Evolutionary conservation across 2,329 filamentous ascomycete species (phyloP).

Genomic region (Plenodomus biglobosus): DNA sequence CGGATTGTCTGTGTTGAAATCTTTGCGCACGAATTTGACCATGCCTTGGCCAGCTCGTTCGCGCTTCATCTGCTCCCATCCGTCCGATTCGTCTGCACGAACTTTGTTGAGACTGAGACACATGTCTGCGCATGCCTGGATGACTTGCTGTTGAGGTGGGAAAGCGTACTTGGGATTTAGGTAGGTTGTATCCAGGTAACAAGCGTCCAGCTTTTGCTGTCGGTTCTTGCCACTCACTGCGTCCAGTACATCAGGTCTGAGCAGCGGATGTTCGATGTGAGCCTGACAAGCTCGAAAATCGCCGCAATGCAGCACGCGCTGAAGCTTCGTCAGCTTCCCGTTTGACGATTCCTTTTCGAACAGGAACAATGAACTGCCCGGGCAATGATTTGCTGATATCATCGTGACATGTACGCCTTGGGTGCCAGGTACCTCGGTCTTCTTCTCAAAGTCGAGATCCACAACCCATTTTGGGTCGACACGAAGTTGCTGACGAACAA

Average conservation of each 20-base stretch:
- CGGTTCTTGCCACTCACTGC: conserved; percentile 67
- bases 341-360: conserved; percentile 77
- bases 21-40: conserved; percentile 61
- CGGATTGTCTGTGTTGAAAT: conserved; percentile 35
- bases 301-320: conserved; percentile 89
- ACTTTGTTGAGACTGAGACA: conserved; percentile 76
- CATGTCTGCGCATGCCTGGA: conserved; percentile 82
- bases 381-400: conserved; percentile 96
- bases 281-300: conserved; percentile 90
- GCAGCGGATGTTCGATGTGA: conserved; percentile 78
- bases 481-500: conserved; percentile 81
- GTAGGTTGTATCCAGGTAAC: conserved; percentile 97
- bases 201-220: conserved; percentile 89
- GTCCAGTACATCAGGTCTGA: conserved; percentile 75
- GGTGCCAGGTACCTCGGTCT: conserved; percentile 76
- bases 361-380: conserved; percentile 88
- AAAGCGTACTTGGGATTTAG: conserved; percentile 95
- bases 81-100: conserved; percentile 58
- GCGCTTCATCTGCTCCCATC: conserved; percentile 59
- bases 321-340: conserved; percentile 61
- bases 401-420: conserved; percentile 86
- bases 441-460: conserved; percentile 80
- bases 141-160: conserved; percentile 83
- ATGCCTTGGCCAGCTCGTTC: conserved; percentile 61
- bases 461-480: conserved; percentile 86